Conservation (phyloP, 352 stramenopile genomes). For the Aphanomyces euteiches region DNA sequence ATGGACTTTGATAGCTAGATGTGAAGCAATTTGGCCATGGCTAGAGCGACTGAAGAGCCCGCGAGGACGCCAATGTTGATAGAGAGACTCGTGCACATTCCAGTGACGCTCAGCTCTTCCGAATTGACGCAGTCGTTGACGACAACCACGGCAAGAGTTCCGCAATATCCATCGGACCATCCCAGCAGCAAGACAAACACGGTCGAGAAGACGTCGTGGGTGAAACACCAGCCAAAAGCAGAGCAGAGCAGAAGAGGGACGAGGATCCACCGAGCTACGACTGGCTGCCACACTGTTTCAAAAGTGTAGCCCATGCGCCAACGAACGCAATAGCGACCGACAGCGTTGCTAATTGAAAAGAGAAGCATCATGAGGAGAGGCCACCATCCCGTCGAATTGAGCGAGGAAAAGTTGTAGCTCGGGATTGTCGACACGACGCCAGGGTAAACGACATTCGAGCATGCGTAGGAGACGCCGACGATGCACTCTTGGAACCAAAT, state of each 20-base stretch:
- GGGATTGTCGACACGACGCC: too few relatives aligned
- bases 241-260: not conserved
- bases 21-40: not conserved
- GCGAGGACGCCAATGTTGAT: slow-evolving; percentile 10
- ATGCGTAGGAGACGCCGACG: too few relatives aligned
- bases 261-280: not conserved
- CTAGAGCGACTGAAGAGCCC: not conserved
- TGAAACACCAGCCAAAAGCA: not conserved
- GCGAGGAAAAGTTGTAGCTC: too few relatives aligned
- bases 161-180: slow-evolving; percentile 11
- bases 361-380: too few relatives aligned
- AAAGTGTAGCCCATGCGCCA: too few relatives aligned
- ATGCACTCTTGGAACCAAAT: too few relatives aligned
- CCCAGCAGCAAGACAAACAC: not conserved
- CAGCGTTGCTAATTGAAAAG: too few relatives aligned
- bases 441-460: too few relatives aligned
- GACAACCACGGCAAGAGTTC: not conserved
- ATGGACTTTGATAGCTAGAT: too few relatives aligned
- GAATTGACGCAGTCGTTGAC: slow-evolving; percentile 9
- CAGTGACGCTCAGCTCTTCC: not conserved
- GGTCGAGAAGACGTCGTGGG: not conserved
- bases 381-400: too few relatives aligned
- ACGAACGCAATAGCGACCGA: too few relatives aligned
- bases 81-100: slow-evolving; percentile 3
- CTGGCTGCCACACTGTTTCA: not conserved